Conservation (phyloP, 345 rosid genomes). For the Linum tenue region DNA sequence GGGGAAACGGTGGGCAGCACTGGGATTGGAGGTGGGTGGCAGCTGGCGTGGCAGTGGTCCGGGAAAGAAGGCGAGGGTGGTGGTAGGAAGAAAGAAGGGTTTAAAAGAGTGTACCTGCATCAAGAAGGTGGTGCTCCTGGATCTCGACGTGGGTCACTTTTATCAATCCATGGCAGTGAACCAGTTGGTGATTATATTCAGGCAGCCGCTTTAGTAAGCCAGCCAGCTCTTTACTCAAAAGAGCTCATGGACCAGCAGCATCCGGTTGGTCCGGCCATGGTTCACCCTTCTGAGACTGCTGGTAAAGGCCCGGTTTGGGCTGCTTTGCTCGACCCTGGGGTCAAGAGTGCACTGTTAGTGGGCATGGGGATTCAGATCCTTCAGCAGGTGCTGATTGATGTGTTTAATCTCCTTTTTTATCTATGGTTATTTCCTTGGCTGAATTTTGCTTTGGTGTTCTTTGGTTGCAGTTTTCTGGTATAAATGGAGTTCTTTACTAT, state of each 20-base stretch:
- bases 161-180: conserved; percentile 59
- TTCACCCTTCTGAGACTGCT: conserved; percentile 37
- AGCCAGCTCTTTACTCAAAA: conserved; percentile 65
- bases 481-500: conserved; percentile 91
- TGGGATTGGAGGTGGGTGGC: conserved; percentile 99
- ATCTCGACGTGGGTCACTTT: conserved; percentile 68
- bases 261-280: conserved; percentile 23
- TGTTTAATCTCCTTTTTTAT: not conserved
- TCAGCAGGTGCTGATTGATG: conserved; percentile 57
- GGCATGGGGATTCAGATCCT: conserved; percentile 90
- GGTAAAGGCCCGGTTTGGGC: conserved; percentile 58
- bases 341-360: conserved; percentile 73
- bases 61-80: conserved; percentile 52
- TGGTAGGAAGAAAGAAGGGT: conserved; percentile 67
- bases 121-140: conserved; percentile 64
- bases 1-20: conserved; percentile 54
- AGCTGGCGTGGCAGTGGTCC: conserved; percentile 82
- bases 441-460: not conserved
- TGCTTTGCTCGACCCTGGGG: conserved; percentile 83
- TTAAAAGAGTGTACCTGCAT: conserved; percentile 76
- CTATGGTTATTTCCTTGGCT: not conserved
- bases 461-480: conserved; percentile 69
- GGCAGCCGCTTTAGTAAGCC: conserved; percentile 87
- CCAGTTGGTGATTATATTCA: conserved; percentile 59
- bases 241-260: conserved; percentile 36